Conservation (phyloP, 768 basidiomycete species). For the Lactarius evosmus region DNA sequence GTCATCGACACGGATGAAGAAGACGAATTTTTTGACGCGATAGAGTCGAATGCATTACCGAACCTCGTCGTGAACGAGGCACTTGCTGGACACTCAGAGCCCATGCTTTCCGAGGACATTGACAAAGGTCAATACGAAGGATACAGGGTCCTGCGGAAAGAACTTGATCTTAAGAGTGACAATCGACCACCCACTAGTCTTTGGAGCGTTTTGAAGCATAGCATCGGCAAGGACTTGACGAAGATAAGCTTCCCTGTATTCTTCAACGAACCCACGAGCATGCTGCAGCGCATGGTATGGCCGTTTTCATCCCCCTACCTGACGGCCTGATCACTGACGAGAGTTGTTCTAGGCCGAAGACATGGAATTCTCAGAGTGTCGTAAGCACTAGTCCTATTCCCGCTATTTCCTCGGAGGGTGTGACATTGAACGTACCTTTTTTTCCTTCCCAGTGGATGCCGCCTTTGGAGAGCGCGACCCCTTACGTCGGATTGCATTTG, state of each 20-base stretch:
- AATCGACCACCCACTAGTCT: slow-evolving; percentile 86
- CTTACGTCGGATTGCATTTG: slow-evolving; percentile 80
- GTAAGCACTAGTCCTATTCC: slow-evolving; percentile 44
- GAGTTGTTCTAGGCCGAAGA: slow-evolving; percentile 65
- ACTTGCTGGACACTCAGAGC: slow-evolving; percentile 46
- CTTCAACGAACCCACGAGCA: slow-evolving; percentile 92
- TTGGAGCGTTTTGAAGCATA: slow-evolving; percentile 93
- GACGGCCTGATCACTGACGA: slow-evolving; percentile 11
- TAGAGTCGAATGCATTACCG: slow-evolving; percentile 76
- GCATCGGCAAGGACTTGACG: slow-evolving; percentile 95
- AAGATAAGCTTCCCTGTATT: slow-evolving; percentile 94
- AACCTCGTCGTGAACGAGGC: slow-evolving; percentile 68
- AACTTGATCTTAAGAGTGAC: slow-evolving; percentile 62
- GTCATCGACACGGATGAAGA: slow-evolving; percentile 66
- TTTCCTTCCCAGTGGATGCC: slow-evolving; percentile 61
- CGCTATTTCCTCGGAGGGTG: neutral
- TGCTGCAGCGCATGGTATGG: slow-evolving; percentile 88
- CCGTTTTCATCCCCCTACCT: neutral
- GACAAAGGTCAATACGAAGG: slow-evolving; percentile 55
- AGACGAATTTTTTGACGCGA: slow-evolving; percentile 98
- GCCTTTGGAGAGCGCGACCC: slow-evolving; percentile 76
- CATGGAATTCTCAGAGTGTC: slow-evolving; percentile 94
- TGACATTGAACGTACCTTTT: neutral
- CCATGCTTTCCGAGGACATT: slow-evolving; percentile 37
- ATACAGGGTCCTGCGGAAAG: slow-evolving; percentile 60